Conservation (phyloP, 1,284 basidiomycete species). For the Ganoderma multipileum region DNA sequence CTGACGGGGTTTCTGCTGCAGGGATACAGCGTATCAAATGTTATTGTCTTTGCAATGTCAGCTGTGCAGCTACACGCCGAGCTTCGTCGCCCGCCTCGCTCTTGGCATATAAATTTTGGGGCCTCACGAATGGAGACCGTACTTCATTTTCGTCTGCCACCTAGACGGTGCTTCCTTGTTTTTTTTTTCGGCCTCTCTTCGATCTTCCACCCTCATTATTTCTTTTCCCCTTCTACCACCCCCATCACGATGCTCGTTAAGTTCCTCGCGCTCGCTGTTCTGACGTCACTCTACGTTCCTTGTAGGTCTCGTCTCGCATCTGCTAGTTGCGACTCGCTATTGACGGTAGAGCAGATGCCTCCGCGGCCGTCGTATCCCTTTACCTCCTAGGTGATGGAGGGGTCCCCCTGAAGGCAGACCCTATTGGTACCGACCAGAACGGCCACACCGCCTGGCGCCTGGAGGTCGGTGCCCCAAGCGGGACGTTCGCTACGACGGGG, state of each 20-base stretch:
- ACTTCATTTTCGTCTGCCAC: background rate
- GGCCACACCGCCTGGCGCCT: conserved; percentile 48
- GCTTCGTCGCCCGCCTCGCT: background rate
- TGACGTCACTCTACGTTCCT: background rate
- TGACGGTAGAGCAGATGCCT: background rate
- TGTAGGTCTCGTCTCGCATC: background rate
- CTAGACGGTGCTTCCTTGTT: background rate
- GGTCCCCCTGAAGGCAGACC: background rate
- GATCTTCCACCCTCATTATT: background rate
- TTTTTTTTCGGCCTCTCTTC: background rate
- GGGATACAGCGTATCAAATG: no score
- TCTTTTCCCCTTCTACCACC: background rate
- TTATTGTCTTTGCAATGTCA: background rate
- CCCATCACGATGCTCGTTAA: background rate
- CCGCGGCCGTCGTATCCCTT: background rate
- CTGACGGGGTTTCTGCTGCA: no score
- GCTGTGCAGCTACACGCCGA: background rate
- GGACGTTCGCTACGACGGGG: conserved; percentile 35
- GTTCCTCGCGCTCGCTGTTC: background rate
- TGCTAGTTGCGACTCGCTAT: background rate
- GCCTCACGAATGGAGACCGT: background rate
- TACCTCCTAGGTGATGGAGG: background rate
- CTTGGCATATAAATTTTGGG: background rate
- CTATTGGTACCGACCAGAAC: conserved; percentile 1
- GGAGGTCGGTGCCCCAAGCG: conserved; percentile 43